Evolutionary conservation across 2,329 filamentous ascomycete species (phyloP).

Genomic region (Scedosporium aurantiacum): DNA sequence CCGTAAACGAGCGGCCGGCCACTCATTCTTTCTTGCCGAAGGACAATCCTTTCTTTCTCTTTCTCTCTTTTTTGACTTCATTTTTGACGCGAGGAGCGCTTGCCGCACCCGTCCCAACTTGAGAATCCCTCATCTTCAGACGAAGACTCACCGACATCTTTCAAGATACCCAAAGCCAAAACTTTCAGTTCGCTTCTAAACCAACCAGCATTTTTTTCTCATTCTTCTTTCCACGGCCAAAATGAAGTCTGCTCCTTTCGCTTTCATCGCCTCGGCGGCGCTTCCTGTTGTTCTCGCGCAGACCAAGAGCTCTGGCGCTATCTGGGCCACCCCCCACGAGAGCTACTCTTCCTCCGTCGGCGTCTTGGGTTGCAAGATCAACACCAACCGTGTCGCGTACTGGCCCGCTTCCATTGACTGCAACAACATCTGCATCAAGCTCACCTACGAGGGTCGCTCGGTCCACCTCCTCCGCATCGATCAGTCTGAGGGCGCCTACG

Average conservation of each 20-base stretch:
- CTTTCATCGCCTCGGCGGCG: not conserved
- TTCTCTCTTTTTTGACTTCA: not conserved
- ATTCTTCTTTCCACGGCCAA: not conserved
- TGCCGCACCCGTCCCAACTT: not conserved
- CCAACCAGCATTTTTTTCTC: not conserved
- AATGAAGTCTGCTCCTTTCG: constrained; percentile 2
- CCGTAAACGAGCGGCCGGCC: not conserved
- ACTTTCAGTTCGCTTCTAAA: not conserved
- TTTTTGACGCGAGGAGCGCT: not conserved
- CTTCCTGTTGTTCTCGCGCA: not conserved
- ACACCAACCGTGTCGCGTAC: constrained; percentile 51
- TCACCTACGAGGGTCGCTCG: constrained; percentile 34
- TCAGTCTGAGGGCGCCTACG: constrained; percentile 42
- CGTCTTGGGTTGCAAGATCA: constrained; percentile 48
- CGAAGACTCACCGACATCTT: not conserved
- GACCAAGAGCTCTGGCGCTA: constrained; percentile 16
- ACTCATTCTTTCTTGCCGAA: not conserved
- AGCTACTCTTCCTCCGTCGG: constrained; percentile 45
- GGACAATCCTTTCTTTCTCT: not conserved
- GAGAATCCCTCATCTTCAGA: not conserved
- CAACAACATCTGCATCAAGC: constrained; percentile 44
- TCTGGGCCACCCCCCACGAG: constrained; percentile 41
- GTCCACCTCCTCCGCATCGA: constrained; percentile 49
- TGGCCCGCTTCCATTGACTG: constrained; percentile 44
- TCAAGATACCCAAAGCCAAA: not conserved